Evolutionary conservation across 345 rosid species (phyloP), one percentile per base, ranked within the genome.

Genomic region (Linum usitatissimum): DNA sequence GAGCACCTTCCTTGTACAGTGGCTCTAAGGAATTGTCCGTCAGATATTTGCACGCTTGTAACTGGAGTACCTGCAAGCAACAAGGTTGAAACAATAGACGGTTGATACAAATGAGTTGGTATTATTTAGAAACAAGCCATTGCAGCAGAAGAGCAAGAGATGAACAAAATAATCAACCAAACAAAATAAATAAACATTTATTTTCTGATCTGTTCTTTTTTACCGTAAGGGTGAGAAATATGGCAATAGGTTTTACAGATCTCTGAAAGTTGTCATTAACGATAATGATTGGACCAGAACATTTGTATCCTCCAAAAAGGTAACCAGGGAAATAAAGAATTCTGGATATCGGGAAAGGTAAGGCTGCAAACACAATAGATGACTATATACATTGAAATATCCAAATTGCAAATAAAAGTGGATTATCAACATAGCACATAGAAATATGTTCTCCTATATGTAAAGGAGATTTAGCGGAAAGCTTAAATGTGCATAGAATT

Each of bases 31-130:
- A 84, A 13, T 87, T 75, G 77, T 93, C 86, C 3, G 81, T 78
- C 54, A 93, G 97, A 79, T 86, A 87, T 68, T 93, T 93, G 89
- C 99, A 93, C 4, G 99, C 99, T 79, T 90, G 99, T 68, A 93
- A 79, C 74, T 85, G 90, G 64, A 93, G 77, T 28, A 93, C 95
- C 97, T 93, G 53, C 57, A 66, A 45, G 17, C 51, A 45, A 45
- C 17, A 45, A 64, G 62, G 57, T 59, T 45, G 58, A 68, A 36
- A 10, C 23, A 55, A 55, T 20, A 55, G 28, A 18, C 9, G 30
- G 59, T 55, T 18, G 59, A 55, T 20, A 34, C 38, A 20, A 55
- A 55, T 55, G 9, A 55, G 18, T 18, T 21, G 28, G 13, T 5
- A 53, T 18, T 10, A 59, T 51, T 53, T 14, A 30, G 49, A 42